Conservation (phyloP, 306 rosid genomes). For the Vigna angularis region DNA sequence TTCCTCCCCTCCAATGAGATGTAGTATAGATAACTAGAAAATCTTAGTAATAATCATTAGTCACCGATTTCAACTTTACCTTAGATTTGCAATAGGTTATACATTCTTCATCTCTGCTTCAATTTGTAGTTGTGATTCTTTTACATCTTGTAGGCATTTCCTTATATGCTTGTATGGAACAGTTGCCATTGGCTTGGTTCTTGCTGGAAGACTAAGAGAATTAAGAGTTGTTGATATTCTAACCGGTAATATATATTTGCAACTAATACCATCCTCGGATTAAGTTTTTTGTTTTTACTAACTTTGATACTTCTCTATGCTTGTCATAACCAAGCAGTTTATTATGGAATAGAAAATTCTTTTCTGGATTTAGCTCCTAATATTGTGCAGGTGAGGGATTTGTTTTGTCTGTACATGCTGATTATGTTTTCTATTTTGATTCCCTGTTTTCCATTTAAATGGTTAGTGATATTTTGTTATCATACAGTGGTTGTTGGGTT, state of each 20-base stretch:
- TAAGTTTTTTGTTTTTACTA: conserved; percentile 40
- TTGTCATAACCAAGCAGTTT: conserved; percentile 61
- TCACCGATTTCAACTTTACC: conserved; percentile 38
- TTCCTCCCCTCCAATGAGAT: not conserved
- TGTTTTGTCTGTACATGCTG: conserved; percentile 9
- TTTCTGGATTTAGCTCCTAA: conserved; percentile 75
- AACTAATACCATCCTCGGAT: conserved; percentile 9
- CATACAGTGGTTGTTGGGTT: conserved; percentile 83
- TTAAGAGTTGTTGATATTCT: conserved; percentile 68
- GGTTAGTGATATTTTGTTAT: conserved; percentile 39
- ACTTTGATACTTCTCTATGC: conserved; percentile 38
- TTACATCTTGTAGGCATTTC: conserved; percentile 79
- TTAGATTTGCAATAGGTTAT: conserved; percentile 16
- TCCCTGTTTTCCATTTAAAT: conserved; percentile 26
- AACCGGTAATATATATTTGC: conserved; percentile 65
- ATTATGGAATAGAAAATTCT: conserved; percentile 81
- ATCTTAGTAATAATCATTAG: conserved; percentile 21
- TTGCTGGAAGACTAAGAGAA: conserved; percentile 83
- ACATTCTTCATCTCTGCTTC: conserved; percentile 22
- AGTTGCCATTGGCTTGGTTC: conserved; percentile 67
- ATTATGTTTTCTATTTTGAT: conserved; percentile 15
- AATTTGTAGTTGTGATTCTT: conserved; percentile 45
- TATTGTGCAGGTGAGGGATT: conserved; percentile 73
- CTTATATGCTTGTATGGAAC: conserved; percentile 86
- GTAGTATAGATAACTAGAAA: conserved; percentile 12